Base-by-base conservation (phyloP, 2,329 filamentous ascomycete genomes). In the Huntiella moniliformis region DNA sequence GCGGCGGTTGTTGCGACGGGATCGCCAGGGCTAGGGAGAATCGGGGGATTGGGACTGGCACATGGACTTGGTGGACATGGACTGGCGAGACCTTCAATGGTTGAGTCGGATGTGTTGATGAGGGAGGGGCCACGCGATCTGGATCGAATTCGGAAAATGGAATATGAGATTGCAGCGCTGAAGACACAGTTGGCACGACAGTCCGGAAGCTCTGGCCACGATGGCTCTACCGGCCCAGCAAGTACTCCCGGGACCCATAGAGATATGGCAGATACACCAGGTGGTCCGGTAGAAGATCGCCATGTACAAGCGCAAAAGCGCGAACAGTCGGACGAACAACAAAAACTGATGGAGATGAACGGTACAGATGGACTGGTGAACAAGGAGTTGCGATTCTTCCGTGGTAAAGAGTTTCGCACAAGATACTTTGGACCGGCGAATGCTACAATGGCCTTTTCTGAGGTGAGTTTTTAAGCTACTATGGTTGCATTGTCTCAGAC, bases 341-440 rank as follows among this genome's bases (percentile, higher is more conserved):
- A 63, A 48, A 60, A 64, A 51, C 58, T 60, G 51, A 59, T 63
- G 44, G 63, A 63, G 45, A 59, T 57, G 49, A 62, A 62, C 43
- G 56, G 61, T 54, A 55, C 57, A 34, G 61, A 49, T 28, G 47
- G 43, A 4, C 35, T 49, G 11, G 34, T 59, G 38, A 67, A 70
- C 49, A 67, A 66, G 50, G 66, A 75, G 56, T 62, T 71, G 54
- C 67, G 69, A 44, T 74, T 73, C 59, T 69, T 74, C 57, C 63
- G 70, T 28, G 70, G 71, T 46, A 71, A 73, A 54, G 70, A 71
- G 51, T 75, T 75, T 56, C 70, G 70, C 53, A 74, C 70, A 3
- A 66, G 71, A 51, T 76, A 75, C 55, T 73, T 70, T 53, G 71
- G 73, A 2, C 71, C 71, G 3, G 69, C 74, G 56, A 76, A 74